Evolutionary conservation across 495 filamentous ascomycete genomes (phyloP).

Genomic region (Cercophora scortea): DNA sequence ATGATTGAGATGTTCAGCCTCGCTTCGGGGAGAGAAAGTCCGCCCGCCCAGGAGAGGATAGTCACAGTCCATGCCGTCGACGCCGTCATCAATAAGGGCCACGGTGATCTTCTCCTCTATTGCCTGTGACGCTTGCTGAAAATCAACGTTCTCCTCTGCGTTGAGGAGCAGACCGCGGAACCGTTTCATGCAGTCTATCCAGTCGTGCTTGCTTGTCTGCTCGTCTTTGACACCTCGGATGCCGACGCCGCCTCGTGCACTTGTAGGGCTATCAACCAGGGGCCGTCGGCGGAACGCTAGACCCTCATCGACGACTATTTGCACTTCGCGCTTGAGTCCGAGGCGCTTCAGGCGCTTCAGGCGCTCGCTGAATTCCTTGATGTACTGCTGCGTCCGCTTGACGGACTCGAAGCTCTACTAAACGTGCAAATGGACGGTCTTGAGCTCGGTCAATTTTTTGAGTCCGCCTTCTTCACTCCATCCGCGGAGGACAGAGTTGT

Average conservation of each 20-base stretch:
- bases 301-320: background rate
- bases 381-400: constrained; percentile 10
- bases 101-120: constrained; percentile 19
- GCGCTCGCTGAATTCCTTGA: constrained; percentile 9
- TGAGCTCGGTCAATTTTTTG: constrained; percentile 1
- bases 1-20: constrained; percentile 9
- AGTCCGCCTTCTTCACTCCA: constrained; percentile 11
- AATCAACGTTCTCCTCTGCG: constrained; percentile 6
- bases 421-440: background rate
- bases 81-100: constrained; percentile 39
- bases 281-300: background rate
- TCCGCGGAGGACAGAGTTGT: constrained; percentile 18
- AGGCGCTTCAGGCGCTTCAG: background rate
- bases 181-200: constrained; percentile 19
- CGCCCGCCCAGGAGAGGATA: constrained; percentile 10
- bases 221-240: constrained; percentile 3
- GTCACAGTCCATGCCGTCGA: constrained; percentile 16
- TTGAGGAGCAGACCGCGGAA: constrained; percentile 13
- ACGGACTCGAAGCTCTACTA: constrained; percentile 12
- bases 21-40: constrained; percentile 20
- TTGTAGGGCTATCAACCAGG: background rate
- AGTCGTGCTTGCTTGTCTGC: constrained; percentile 13
- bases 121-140: constrained; percentile 4
- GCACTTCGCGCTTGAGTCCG: background rate
- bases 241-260: background rate